Evolutionary conservation across 1,284 basidiomycete species (phyloP), one percentile per base, ranked within the genome.

Genomic region (Apiotrichum laibachii): DNA sequence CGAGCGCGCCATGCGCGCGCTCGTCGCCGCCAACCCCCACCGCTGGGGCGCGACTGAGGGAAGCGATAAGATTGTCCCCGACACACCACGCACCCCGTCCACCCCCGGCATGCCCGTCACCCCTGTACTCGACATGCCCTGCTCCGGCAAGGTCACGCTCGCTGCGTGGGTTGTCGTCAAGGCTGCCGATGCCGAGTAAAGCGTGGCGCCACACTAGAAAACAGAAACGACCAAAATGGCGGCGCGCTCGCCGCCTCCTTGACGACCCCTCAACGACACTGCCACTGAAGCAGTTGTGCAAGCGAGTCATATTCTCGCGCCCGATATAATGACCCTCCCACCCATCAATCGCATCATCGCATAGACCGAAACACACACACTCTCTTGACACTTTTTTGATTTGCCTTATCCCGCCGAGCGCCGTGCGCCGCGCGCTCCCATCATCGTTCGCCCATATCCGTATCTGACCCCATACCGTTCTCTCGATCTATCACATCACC

Each of bases 1-100:
- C 12, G 46, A 34, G 18, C 60, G 60, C 12, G 60, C 56, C 0
- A 35, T 50, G 34, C 49, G 49, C 15, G 49, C 49, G 7, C 35
- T 50, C 19, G 22, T 40, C 15, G 49, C 49, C 21, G 49, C 35
- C 8, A n/a, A 50, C 35, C 35, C 49, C 16, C n/a, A 46, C 12
- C 55, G 55, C 13, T 60, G 59, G 59, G 55, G 59, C 26, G 54
- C 48, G 34, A 19, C 53, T 44, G 34, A 44, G 46, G 48, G 12
- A 9, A 13, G 18, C 19, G 48, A 49, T 18, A 35, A 37, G 48
- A 13, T 9, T 18, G 7, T 33, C 54, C 26, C 72, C 82, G 93
- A 35, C 75, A 78, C 44, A 79, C 84, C 22, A 79, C 92, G 19
- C 75, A 93, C 56, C 69, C 81, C 2, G 85, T 86, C 44, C 78